Conservation (phyloP, 1,284 basidiomycete species). For the Malassezia restricta region DNA sequence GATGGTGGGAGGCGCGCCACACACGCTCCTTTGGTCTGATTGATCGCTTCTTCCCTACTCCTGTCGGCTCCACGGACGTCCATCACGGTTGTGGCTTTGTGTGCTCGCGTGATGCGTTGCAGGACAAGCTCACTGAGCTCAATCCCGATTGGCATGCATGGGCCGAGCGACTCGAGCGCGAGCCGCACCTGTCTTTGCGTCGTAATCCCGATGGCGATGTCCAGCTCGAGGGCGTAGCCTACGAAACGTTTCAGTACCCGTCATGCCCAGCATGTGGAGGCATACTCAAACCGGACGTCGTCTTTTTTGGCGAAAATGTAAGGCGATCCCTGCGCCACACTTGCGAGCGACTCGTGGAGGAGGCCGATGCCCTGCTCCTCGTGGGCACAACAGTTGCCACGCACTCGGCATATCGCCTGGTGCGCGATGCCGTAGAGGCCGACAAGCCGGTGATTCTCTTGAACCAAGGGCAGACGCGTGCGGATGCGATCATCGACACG, state of each 20-base stretch:
- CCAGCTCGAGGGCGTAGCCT: constrained; percentile 36
- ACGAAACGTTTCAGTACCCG: constrained; percentile 37
- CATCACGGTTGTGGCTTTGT: constrained; percentile 28
- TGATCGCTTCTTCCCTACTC: constrained; percentile 5
- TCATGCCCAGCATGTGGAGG: constrained; percentile 42
- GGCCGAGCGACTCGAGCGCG: constrained; percentile 29
- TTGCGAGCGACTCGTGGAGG: constrained; percentile 21
- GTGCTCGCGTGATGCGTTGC: constrained; percentile 30
- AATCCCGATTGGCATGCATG: constrained; percentile 39
- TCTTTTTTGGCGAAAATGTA: constrained; percentile 45
- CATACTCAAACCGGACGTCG: constrained; percentile 41
- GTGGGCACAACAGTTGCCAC: constrained; percentile 42
- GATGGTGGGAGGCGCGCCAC: neutral
- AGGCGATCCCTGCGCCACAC: constrained; percentile 25
- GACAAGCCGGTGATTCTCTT: constrained; percentile 31
- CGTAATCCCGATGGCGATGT: constrained; percentile 45
- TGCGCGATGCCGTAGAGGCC: constrained; percentile 31
- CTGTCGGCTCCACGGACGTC: neutral
- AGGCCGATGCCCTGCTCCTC: constrained; percentile 28
- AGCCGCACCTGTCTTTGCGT: constrained; percentile 3
- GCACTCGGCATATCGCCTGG: constrained; percentile 41
- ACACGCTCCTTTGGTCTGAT: constrained; percentile 7
- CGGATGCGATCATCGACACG: constrained; percentile 30
- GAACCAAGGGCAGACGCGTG: constrained; percentile 41
- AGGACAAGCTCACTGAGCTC: constrained; percentile 30